Evolutionary conservation across 805 yeast genomes (phyloP).

Genomic region (Lachancea thermotolerans): DNA sequence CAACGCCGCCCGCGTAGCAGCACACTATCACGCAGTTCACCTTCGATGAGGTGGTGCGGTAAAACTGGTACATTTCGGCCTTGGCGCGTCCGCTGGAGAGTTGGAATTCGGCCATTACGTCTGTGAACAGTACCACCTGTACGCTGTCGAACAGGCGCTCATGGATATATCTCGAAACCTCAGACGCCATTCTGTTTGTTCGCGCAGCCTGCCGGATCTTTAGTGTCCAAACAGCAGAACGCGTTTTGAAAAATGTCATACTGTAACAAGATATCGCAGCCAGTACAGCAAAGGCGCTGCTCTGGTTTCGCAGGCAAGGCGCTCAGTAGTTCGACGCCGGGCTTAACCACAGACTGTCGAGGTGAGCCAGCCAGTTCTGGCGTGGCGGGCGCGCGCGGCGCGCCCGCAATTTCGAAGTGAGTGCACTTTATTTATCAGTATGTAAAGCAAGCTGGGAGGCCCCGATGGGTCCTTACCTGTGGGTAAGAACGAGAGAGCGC

Average conservation of each 20-base stretch:
- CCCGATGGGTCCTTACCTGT: no score
- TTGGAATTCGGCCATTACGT: slow-evolving; percentile 20
- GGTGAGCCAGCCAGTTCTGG: no score
- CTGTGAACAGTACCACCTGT: slow-evolving; percentile 26
- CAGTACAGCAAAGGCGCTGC: no score
- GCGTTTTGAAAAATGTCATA: not conserved
- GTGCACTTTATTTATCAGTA: no score
- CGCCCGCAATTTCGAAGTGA: no score
- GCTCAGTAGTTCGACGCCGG: no score
- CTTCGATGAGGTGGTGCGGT: slow-evolving; percentile 20
- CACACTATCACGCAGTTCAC: slow-evolving; percentile 26
- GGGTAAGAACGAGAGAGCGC: no score
- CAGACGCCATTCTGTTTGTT: slow-evolving; percentile 1
- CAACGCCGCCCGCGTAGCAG: slow-evolving; percentile 15
- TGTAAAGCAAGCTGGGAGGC: no score
- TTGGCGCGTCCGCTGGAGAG: slow-evolving; percentile 26
- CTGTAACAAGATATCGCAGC: not conserved
- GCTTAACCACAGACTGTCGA: no score
- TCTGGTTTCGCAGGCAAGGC: no score
- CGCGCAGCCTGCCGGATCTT: no score
- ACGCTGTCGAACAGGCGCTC: slow-evolving; percentile 21
- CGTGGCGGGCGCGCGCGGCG: no score
- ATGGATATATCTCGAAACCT: slow-evolving; percentile 13
- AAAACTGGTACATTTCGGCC: slow-evolving; percentile 24
- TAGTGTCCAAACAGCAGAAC: not conserved